Evolutionary conservation across 371 early-diverging fungal genomes (phyloP).

Genomic region (Mortierella sp.): DNA sequence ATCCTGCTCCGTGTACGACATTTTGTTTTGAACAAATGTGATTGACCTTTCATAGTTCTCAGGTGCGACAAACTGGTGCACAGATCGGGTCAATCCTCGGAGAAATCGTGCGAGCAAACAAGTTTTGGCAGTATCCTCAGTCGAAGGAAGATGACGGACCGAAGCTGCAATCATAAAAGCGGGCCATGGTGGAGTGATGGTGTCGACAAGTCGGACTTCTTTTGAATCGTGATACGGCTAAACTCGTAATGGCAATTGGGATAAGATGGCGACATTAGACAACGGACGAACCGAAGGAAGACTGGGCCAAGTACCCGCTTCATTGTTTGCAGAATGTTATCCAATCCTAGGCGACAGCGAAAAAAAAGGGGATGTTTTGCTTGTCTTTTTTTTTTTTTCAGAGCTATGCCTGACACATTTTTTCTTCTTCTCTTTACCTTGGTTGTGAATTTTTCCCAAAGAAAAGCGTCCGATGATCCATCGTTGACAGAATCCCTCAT

Average conservation of each 20-base stretch:
- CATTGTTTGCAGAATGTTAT: no score
- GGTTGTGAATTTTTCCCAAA: slow-evolving; percentile 91
- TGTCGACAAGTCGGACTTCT: slow-evolving; percentile 76
- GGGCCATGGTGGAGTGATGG: slow-evolving; percentile 90
- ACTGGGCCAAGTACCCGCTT: no score
- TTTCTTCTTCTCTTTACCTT: slow-evolving; percentile 52
- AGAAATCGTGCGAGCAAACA: slow-evolving; percentile 55
- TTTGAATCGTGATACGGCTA: slow-evolving; percentile 77
- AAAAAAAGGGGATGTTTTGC: no score
- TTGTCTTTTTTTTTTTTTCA: not conserved
- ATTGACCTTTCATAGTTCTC: slow-evolving; percentile 61
- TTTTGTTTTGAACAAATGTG: slow-evolving; percentile 62
- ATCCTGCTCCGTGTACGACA: slow-evolving; percentile 73
- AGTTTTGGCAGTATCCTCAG: slow-evolving; percentile 20
- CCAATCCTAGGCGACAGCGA: no score
- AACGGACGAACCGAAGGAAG: no score
- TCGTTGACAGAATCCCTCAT: slow-evolving; percentile 79
- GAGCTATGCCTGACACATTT: not conserved
- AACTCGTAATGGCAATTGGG: no score
- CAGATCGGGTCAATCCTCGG: slow-evolving; percentile 58
- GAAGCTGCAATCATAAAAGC: slow-evolving; percentile 85
- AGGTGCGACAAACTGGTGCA: slow-evolving; percentile 58
- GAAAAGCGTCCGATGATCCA: slow-evolving; percentile 75
- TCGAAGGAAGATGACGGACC: slow-evolving; percentile 54
- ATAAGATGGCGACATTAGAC: not conserved